A percentile compares a stretch with the other conserved stretches of the same genome.
These are phyloP conservation scores for Fusarium pilosicola DNA, from an alignment of 2,329 filamentous ascomycete genomes.

Conservation along the genomic window DNA sequence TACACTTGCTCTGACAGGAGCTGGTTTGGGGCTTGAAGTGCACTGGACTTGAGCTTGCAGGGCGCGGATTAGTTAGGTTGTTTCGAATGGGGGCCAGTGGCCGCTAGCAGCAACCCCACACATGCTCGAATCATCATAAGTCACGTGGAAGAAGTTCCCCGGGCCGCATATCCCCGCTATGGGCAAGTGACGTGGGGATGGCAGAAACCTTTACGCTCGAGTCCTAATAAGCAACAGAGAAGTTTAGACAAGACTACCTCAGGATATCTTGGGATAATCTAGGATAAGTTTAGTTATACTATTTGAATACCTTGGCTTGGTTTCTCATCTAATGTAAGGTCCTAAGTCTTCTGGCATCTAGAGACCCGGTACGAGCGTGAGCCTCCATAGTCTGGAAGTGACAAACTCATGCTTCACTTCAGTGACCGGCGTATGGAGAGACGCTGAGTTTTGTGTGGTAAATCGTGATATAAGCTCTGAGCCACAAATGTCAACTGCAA, in stretches of 20 bases:
- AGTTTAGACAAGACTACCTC: not conserved
- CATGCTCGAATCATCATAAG: not conserved
- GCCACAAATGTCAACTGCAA: not conserved
- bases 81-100: slow-evolving; percentile 32
- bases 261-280: not conserved
- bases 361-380: not conserved
- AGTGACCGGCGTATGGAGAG: not conserved
- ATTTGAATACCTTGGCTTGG: not conserved
- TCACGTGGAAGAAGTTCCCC: slow-evolving; percentile 1
- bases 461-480: not conserved
- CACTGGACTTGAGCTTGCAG: slow-evolving; percentile 7
- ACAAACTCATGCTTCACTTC: not conserved
- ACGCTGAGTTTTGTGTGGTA: not conserved
- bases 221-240: not conserved
- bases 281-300: not conserved
- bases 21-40: slow-evolving; percentile 13
- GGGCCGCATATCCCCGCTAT: slow-evolving; percentile 1
- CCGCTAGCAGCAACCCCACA: slow-evolving; percentile 14
- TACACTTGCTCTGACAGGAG: slow-evolving; percentile 17
- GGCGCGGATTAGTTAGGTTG: slow-evolving; percentile 5
- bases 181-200: not conserved
- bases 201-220: not conserved
- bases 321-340: too few species aligned
- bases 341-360: not conserved
- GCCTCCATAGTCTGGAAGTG: not conserved